Percentiles rank a stretch among this genome's conserved stretches.
These are phyloP conservation scores for Vitis hybrid DNA, from an alignment of 177 flowering plant species.

Conservation along the genomic window DNA sequence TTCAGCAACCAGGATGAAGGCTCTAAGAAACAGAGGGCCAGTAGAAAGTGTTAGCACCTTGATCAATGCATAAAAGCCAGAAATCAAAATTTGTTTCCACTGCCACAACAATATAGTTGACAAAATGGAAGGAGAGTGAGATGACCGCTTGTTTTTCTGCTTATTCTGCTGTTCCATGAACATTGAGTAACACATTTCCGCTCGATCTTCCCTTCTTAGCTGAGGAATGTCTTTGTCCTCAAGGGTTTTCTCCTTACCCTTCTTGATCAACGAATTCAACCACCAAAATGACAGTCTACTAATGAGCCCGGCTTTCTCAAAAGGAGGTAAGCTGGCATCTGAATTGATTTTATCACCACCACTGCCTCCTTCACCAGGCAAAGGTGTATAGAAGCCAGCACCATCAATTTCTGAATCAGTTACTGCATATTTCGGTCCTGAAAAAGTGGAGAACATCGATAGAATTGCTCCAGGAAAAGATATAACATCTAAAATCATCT, in stretches of 20 bases:
- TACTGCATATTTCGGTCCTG: conserved; percentile 9
- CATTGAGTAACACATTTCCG: conserved; percentile 28
- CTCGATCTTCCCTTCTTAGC: conserved; percentile 32
- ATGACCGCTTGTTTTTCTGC: conserved; percentile 13
- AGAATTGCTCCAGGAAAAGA: conserved; percentile 50
- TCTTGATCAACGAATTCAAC: conserved; percentile 39
- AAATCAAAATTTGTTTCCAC: conserved; percentile 30
- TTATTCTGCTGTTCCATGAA: conserved; percentile 25
- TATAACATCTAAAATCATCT: conserved; percentile 33
- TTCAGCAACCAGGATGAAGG: conserved; percentile 1
- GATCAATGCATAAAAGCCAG: conserved; percentile 45
- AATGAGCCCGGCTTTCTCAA: conserved; percentile 35
- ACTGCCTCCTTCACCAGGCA: conserved; percentile 18
- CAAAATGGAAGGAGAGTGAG: conserved; percentile 29
- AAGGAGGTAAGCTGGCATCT: conserved; percentile 29
- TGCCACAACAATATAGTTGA: conserved; percentile 31
- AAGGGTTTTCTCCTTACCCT: conserved; percentile 7
- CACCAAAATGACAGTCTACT: conserved; percentile 46
- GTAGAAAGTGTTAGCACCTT: conserved; percentile 34
- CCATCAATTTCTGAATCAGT: neutral
- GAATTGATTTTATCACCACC: conserved; percentile 12
- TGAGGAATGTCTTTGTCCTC: conserved; percentile 41
- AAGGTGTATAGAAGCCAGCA: conserved; percentile 20
- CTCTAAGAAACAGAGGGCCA: conserved; percentile 24
- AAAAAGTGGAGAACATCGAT: conserved; percentile 24